Base-by-base conservation (phyloP, 2,329 filamentous ascomycete species). In the Hypoxylon sp. region DNA sequence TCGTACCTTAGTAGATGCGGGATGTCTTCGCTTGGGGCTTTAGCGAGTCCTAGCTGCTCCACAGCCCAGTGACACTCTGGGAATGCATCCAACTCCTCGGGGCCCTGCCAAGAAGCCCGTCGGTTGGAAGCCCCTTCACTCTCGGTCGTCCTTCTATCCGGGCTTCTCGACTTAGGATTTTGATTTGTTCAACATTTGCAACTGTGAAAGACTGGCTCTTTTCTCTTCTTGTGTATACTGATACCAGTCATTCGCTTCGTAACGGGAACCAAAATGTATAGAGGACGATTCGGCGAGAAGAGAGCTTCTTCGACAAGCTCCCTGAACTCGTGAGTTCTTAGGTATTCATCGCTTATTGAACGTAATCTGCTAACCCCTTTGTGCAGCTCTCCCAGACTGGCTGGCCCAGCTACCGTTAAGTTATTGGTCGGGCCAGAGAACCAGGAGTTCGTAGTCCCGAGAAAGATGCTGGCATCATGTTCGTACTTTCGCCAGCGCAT, bases 361-460 rank as follows among this genome's bases (percentile, higher is more conserved):
- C 27, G 27, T 13, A 8, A 58, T 24, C 13, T n/a, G 39, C 51
- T 66, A 17, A 52, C 52, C 57, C 39, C 55, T 37, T 59, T 32
- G 10, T 19, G 11, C 55, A 44, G 24, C 11, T 42, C 44, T 35
- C 51, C 67, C 35, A 76, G 68, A 27, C 62, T 70, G 60, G 55
- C 59, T 24, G 70, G 72, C 3, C 68, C 73, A 35, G 72, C 76
- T 44, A 72, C 67, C 24, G 75, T 79, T 39, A 76, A 73, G 24
- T 66, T 80, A 21, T 42, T 79, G 21, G 77, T 80, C 42, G 79
- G 79, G 1, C 60, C 72, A 10, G 70, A 75, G 32, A 56, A 72
- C 47, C 56, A 71, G 21, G 73, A 75, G 44, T 79, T 79, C 57
- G 52, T 73, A 47, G 72, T 80, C 13, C 69, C 79, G 44, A 75